Evolutionary conservation across 805 yeast species (phyloP), one percentile per base, ranked within the genome.

Genomic region (Cyberlindnera maritima): DNA sequence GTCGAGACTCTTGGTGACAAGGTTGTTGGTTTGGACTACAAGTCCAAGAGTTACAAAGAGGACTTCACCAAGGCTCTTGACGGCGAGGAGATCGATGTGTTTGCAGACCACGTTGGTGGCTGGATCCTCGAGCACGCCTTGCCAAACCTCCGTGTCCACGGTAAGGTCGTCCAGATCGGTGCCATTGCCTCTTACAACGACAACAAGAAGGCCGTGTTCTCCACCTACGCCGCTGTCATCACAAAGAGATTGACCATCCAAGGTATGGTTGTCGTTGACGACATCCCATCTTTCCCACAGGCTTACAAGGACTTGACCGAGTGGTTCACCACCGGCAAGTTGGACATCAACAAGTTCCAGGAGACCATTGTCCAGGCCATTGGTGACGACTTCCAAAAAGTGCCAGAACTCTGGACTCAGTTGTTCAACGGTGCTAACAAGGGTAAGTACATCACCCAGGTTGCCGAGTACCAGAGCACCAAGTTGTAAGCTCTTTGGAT

Each of bases 51-150:
- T 10, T 75, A 70, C 52, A 55, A 57, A 17, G 57, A 62, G 33
- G 64, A 71, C 38, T 64, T 73, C 31, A 52, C 55, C 3, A 67
- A 65, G 20, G 75, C 73, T 1, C 66, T 77, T 29, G 80, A 77
- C 32, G 74, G 67, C 12, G 72, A 76, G 46, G 71, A 69, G 43
- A 74, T 75, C 33, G 82, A 80, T 55, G 68, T 72, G 34, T 81
- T 74, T 62, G 79, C 71, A 51, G 89, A 83, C 59, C 77, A 77
- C 53, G 88, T 83, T 31, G 88, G 88, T 40, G 88, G 88, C 36
- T 69, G 71, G 43, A 69, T 76, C 18, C 68, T 82, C 56, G 79
- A 76, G 53, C 61, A 67, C 21, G 74, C 75, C 43, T 58, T 72
- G 47, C 48, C 49, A 12, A 46, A 58, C 41, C 39, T 67, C 49